Evolutionary conservation across 1,284 basidiomycete species (phyloP), one percentile per base, ranked within the genome.

Genomic region (Moniliophthora roreri): DNA sequence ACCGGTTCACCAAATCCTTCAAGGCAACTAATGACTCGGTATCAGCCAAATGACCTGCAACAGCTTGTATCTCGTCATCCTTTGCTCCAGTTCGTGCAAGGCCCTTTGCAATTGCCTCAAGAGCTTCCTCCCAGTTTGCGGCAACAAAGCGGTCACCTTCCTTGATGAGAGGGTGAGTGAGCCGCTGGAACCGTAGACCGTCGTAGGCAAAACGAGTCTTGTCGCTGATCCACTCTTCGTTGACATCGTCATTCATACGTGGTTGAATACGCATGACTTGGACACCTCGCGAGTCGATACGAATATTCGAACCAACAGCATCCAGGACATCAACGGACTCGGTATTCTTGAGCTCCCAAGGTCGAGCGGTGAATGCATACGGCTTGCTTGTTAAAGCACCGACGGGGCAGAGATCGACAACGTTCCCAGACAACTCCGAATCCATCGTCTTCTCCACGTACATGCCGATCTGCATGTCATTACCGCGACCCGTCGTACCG

Each of bases 171-270:
- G 97, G 97, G 1, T 87, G 89, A 13, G 95, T 98, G 64, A 99
- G 77, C 35, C 96, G 89, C 72, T 99, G 97, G 81, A 93, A 96
- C 65, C 88, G 89, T 49, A 99, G 83, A 39, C 97, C 97, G 64
- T 99, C 97, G 69, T 93, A 91, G 1, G 96, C 93, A 71, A 93
- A 96, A 57, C 97, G 91, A 1, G 96, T 96, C 83, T 99, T 99
- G 82, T 99, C 96, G 72, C 86, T 95, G 72, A 99, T 97, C 96
- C 97, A 99, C 73, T 99, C 97, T 78, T 99, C 97, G 72, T 99
- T 99, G 58, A 99, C 89, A 62, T 98, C 93, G 72, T 99, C 96
- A 71, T 99, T 99, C 54, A 93, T 90, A 63, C 91, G 85, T 2
- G 97, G 97, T 67, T 97, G 93, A 63, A 99, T 84, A 47, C 96